A percentile compares a stretch with the other conserved stretches of the same genome.
These are phyloP conservation scores for Chlamydomonas sp. DNA, from an alignment of 139 green algal species.

Conservation along the genomic window DNA sequence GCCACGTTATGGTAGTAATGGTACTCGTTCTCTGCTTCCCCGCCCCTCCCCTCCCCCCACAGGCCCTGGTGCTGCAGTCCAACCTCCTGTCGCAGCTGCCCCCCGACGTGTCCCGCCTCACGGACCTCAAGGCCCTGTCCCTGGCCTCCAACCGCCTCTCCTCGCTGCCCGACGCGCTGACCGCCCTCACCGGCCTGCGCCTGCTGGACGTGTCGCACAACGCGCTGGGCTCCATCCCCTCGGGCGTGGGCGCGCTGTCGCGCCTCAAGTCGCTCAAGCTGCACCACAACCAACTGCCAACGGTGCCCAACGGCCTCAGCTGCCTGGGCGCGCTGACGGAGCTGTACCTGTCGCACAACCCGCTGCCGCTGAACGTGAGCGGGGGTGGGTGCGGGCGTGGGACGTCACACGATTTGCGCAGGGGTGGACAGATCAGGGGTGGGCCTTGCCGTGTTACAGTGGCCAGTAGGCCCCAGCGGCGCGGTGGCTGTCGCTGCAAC, in stretches of 20 bases:
- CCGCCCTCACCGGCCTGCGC: conserved; percentile 35
- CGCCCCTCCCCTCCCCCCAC: conserved; percentile 1
- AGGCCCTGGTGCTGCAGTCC: conserved; percentile 60
- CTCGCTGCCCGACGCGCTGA: conserved; percentile 34
- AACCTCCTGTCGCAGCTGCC: conserved; percentile 51
- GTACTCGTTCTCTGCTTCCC: too few species aligned
- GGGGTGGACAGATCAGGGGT: neutral
- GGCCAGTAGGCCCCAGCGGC: too few species aligned
- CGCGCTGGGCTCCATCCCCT: conserved; percentile 28
- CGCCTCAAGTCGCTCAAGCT: conserved; percentile 34
- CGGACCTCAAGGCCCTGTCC: conserved; percentile 38
- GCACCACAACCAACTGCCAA: conserved; percentile 26
- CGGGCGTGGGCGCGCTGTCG: conserved; percentile 24
- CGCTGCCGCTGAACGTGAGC: conserved; percentile 35
- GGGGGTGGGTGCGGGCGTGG: neutral
- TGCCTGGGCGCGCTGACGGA: conserved; percentile 39
- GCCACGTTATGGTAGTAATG: too few species aligned
- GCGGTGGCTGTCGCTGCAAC: too few species aligned
- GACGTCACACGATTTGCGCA: too few species aligned
- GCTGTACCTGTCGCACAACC: conserved; percentile 43
- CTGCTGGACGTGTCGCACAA: conserved; percentile 63
- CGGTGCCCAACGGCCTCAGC: conserved; percentile 19
- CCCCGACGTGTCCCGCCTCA: neutral
- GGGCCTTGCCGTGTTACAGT: too few species aligned
- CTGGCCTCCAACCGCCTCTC: conserved; percentile 48